Base-by-base conservation (phyloP, 495 filamentous ascomycete genomes). In the Lasiosphaeria miniovina region DNA sequence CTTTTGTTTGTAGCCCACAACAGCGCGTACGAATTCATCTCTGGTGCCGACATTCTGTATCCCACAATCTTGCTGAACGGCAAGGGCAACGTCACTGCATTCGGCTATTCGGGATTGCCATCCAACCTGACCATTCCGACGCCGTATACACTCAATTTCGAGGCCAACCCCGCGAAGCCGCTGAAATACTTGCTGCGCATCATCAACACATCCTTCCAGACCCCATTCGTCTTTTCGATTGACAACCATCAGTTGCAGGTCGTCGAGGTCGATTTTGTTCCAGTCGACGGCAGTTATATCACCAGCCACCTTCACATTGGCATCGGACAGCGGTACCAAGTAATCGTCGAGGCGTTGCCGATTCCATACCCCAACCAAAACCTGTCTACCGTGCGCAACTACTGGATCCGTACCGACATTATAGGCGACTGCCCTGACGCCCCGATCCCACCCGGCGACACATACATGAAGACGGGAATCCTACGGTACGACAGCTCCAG, bases 321-420 rank as follows among this genome's bases (percentile, higher is more conserved):
- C 36, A 90, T 90, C 67, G 88, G 83, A 4, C 85, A 90, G 68
- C 77, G 87, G 31, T 88, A 86, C 70, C 77, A 86, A 60, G 71
- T 89, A 17, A 78, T 90, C 51, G 75, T 89, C 36, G 77, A 78
- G 45, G 85, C 84, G 6, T 74, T 83, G 54, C 74, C 17, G 11
- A 38, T 43, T 11, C 33, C 50, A 32, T 35, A 33, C 17, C 8
- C 8, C 8, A 14, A 50, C 36, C 14, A 24, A 24, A 24, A 24
- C 1, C 24, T 31, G 5, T n/a, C 24, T 36, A 40, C 8, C 33
- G 17, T 31, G 15, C 10, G 31, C 38, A 38, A 33, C 46, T 63
- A 50, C 33, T 63, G 61, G 61, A 63, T 63, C 8, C 61, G 61
- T 36, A 57, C 61, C 15, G 3, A 12, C 49, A 31, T 41, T 9